Evolutionary conservation across 495 filamentous ascomycete species (phyloP), one percentile per base, ranked within the genome.

Genomic region (Trichoderma asperelloides): DNA sequence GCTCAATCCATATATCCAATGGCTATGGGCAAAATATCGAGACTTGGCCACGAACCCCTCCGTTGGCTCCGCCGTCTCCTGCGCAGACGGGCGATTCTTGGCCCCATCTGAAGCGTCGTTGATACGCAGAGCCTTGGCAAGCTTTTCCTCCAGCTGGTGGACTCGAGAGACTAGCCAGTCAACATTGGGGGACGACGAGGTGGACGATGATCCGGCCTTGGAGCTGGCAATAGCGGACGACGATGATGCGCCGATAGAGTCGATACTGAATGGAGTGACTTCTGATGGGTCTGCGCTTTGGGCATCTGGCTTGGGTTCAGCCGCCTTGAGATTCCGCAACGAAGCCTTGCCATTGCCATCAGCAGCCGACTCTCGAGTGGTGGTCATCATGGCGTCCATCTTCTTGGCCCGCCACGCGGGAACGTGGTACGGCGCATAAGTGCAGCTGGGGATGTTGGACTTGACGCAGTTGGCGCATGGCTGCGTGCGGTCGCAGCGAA

Each of bases 401-500:
- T 43, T 77, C 72, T 67, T 77, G 55, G 55, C 23, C 25, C 55
- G 55, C 55, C 55, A 60, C 1, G 55, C 55, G 3, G 55, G 55
- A 13, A 60, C 27, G 55, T 60, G 55, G 30, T 21, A 18, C 74
- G 62, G 64, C 27, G 69, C 69, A 70, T 81, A 84, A 45, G 75
- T 74, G 71, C 81, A 84, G 62, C 76, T 78, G 63, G 77, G 74
- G 30, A 73, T 78, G 71, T 75, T 76, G 60, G 77, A 79, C 69
- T 76, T 75, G 63, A 82, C 73, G 69, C 84, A 85, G 66, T 80
- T 81, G 21, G 75, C 72, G 69, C 83, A 86, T 9, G 82, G 84
- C 43, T 79, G 70, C 55, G 77, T 78, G 66, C 79, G 79, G 67
- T 85, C 82, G 73, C 83, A 86, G 47, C 80, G 83, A 67, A 86